Base-by-base conservation (phyloP, 2,329 filamentous ascomycete species). In the Didymella keratinophila region DNA sequence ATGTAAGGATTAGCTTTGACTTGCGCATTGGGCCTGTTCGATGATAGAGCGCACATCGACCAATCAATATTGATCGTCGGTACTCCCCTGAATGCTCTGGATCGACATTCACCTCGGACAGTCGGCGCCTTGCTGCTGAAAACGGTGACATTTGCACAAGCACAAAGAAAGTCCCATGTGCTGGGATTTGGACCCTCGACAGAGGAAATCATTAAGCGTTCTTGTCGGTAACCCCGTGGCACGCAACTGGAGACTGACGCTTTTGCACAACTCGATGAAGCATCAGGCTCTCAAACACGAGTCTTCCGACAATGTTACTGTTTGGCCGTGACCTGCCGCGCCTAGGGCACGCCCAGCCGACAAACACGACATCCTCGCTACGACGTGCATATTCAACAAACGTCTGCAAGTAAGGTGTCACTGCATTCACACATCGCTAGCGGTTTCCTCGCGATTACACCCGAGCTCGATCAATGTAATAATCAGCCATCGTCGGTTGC, bases 1-100 rank as follows among this genome's bases (percentile, higher is more conserved):
- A 60, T 64, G 65, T 65, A 57, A 59, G 58, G 55, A 64, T 62
- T 64, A 65, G 61, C 60, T 58, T 60, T 39, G 41, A 58, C 52
- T 58, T 52, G 61, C 56, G 57, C 58, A 43, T 9, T 51, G 47
- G 56, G 56, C 60, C 32, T 58, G 58, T 58, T 66, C 58, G 61
- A 66, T 56, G 57, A 62, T 48, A 56, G 43, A 23, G n/a, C 20
- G 25, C n/a, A n/a, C 20, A 5, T 41, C 45, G 39, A 43, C 66
- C 66, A 69, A 70, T 70, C 58, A 55, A 27, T n/a, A 39, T 44
- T 25, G 51, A 46, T 45, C 58, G 47, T 63, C 49, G 42, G 51
- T 37, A 6, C 41, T 55, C 57, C 57, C 56, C 58, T 61, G 52
- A 32, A 28, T 39, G 48, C 41, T 39, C 41, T 58, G 44, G 58